phyloP scores from a whole-genome alignment of 116 monocot genomes.

The Phalaenopsis hybrid region DNA sequence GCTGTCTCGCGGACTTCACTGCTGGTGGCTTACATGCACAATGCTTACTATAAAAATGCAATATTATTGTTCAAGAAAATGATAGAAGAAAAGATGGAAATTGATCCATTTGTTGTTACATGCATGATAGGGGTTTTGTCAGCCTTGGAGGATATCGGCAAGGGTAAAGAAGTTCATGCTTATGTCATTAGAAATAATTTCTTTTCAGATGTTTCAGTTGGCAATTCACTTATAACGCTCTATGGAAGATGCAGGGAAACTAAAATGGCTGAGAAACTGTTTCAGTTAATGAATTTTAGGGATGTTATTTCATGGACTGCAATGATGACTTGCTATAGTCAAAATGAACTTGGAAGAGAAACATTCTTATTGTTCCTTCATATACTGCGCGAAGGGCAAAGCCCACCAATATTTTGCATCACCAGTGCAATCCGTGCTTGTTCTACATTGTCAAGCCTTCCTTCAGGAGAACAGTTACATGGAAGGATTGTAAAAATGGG shows the following conservation, averaged over 20 bases:
- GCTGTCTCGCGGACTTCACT: slow-evolving; percentile 48
- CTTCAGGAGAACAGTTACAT: slow-evolving; percentile 41
- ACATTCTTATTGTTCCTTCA: slow-evolving; percentile 28
- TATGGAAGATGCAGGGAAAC: slow-evolving; percentile 48
- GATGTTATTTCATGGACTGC: slow-evolving; percentile 47
- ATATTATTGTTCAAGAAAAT: slow-evolving; percentile 32
- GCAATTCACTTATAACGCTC: slow-evolving; percentile 42
- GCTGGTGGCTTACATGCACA: slow-evolving; percentile 37
- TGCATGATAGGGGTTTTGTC: slow-evolving; percentile 32
- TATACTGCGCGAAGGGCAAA: slow-evolving; percentile 34
- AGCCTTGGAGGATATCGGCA: slow-evolving; percentile 11
- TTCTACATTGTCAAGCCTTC: slow-evolving; percentile 23
- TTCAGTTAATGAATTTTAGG: slow-evolving; percentile 24
- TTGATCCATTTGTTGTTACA: slow-evolving; percentile 39
- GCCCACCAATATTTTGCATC: slow-evolving; percentile 16
- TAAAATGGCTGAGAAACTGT: slow-evolving; percentile 35
- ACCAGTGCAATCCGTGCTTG: slow-evolving; percentile 36
- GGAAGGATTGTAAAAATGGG: slow-evolving; percentile 31
- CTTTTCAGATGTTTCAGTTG: slow-evolving; percentile 25
- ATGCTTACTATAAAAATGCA: slow-evolving; percentile 31
- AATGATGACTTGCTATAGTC: slow-evolving; percentile 40
- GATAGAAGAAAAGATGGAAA: slow-evolving; percentile 18
- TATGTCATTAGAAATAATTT: slow-evolving; percentile 36
- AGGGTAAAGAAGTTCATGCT: slow-evolving; percentile 50
- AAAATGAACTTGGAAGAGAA: slow-evolving; percentile 32